Evolutionary conservation across 2,329 filamentous ascomycete species (phyloP), one percentile per base, ranked within the genome.

Genomic region (Ophiostoma pallidulum): DNA sequence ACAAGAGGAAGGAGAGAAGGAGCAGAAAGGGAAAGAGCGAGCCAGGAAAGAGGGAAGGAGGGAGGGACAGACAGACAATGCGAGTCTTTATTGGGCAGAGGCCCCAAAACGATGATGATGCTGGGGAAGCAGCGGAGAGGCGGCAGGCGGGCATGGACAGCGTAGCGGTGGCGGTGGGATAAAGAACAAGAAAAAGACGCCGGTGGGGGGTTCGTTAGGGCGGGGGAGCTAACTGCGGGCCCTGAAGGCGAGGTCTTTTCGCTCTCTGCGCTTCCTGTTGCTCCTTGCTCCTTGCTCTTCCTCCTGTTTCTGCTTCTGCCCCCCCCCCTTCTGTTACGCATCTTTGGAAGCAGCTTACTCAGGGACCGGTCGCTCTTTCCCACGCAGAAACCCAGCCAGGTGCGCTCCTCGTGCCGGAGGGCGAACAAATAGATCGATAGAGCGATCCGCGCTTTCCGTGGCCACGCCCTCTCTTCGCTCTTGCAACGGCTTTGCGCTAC

Each of bases 51-150:
- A 39, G 18, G 41, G 32, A 33, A 20, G 20, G 44, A 32, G 43
- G 42, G 45, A 43, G 35, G 40, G 33, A 38, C 40, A 45, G 32
- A 29, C 14, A 47, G 32, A 41, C 20, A 47, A 47, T 47, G 31
- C 16, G 18, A 13, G 24, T 29, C 22, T 31, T n/a, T 41, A 36
- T 42, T 47, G 45, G 45, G 36, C 29, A 32, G 26, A 4, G 47
- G n/a, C n/a, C 41, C 43, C 46, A 48, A 53, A 50, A 47, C 48
- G 52, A 43, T 51, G 54, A 48, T 55, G 58, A 55, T 52, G 45
- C 48, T 45, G 18, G 38, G 46, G 26, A 43, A 18, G 45, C 32
- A n/a, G 24, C 28, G 47, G 19, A 31, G 41, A 41, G 40, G 44
- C 41, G 48, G 35, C 43, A 19, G 43, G 31, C 32, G 32, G 16